Evolutionary conservation across 1,284 basidiomycete genomes (phyloP).

Genomic region (Ceratobasidium sp.): DNA sequence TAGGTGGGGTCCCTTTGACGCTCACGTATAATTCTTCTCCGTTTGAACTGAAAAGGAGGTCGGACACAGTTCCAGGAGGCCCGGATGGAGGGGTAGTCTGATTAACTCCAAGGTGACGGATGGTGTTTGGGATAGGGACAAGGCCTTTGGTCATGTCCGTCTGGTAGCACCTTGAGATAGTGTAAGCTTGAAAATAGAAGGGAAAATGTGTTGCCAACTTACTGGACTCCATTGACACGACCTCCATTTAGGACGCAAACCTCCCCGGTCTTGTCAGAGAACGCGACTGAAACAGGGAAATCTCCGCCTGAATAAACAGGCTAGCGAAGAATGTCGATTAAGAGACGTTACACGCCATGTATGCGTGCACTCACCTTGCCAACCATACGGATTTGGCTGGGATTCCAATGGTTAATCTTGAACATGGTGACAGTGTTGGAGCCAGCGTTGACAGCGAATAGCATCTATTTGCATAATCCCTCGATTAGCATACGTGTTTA

Average conservation of each 20-base stretch:
- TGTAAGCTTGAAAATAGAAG: not conserved
- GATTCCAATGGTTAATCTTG: constrained; percentile 55
- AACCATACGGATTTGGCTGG: constrained; percentile 53
- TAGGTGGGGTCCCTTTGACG: constrained; percentile 56
- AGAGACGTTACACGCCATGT: constrained; percentile 44
- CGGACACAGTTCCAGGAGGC: constrained; percentile 55
- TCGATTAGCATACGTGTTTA: not conserved
- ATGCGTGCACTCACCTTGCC: constrained; percentile 51
- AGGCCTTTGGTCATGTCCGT: constrained; percentile 51
- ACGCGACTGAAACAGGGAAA: constrained; percentile 58
- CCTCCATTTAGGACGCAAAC: constrained; percentile 60
- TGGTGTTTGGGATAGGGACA: constrained; percentile 52
- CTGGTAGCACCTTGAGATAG: constrained; percentile 53
- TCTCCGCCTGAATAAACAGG: constrained; percentile 51
- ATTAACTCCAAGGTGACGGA: constrained; percentile 55
- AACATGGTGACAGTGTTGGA: constrained; percentile 59
- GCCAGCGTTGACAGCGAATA: constrained; percentile 58
- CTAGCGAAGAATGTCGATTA: not conserved
- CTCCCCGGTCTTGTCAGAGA: constrained; percentile 51
- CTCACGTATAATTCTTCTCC: constrained; percentile 54
- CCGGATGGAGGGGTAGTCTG: constrained; percentile 54
- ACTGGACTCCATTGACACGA: constrained; percentile 58
- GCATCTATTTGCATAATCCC: constrained; percentile 46
- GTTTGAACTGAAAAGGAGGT: constrained; percentile 58
- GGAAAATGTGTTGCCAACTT: constrained; percentile 9